Evolutionary conservation across 805 yeast species (phyloP).

Genomic region (Wickerhamiella azyma): DNA sequence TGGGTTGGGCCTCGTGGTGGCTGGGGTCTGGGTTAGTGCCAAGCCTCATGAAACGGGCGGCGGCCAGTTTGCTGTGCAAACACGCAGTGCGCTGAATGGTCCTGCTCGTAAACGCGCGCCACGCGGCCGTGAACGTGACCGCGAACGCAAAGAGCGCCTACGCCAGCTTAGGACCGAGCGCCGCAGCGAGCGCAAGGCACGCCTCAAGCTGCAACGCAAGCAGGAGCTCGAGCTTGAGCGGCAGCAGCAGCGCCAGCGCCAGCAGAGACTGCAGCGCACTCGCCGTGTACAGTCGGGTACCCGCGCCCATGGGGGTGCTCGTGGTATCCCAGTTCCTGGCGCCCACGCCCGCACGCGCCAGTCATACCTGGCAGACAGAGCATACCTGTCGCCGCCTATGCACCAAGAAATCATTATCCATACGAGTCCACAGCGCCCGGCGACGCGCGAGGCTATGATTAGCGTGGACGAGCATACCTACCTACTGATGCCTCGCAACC

Average conservation of each 20-base stretch:
- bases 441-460: background rate
- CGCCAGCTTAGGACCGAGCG: too few relatives aligned
- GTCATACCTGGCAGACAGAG: too few relatives aligned
- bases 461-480: background rate
- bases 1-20: slow-evolving; percentile 29
- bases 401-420: background rate
- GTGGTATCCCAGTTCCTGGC: too few relatives aligned
- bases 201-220: background rate
- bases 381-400: background rate
- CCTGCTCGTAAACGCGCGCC: background rate
- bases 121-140: too few relatives aligned
- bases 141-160: too few relatives aligned
- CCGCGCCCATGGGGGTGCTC: too few relatives aligned
- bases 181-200: too few relatives aligned
- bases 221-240: background rate
- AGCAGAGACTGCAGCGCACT: too few relatives aligned
- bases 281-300: too few relatives aligned
- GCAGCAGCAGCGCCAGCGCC: too few relatives aligned
- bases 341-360: too few relatives aligned
- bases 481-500: slow-evolving; percentile 2
- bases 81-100: background rate
- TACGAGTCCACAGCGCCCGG: background rate
- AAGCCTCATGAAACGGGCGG: slow-evolving; percentile 13
- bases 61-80: background rate
- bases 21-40: slow-evolving; percentile 29